Conservation (phyloP, 257 asterid species). For the Fraxinus cuspidata region DNA sequence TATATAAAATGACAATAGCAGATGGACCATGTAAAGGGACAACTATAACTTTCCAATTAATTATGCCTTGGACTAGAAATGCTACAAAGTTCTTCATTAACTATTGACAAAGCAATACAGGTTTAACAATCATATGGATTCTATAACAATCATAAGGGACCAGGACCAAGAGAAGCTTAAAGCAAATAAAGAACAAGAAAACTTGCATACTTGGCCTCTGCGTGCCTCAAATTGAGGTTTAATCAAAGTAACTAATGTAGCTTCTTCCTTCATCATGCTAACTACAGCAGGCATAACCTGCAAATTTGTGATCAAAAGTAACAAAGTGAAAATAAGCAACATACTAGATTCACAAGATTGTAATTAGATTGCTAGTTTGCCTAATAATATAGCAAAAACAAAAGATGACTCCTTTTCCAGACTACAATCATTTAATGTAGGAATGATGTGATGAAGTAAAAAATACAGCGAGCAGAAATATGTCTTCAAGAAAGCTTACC, state of each 20-base stretch:
- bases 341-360: neutral
- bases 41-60: neutral
- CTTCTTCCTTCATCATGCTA: slow-evolving; percentile 78
- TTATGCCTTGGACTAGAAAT: neutral
- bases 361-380: neutral
- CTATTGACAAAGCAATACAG: neutral
- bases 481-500: slow-evolving; percentile 47
- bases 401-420: neutral
- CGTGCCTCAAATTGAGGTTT: slow-evolving; percentile 98
- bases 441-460: slow-evolving; percentile 2
- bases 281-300: slow-evolving; percentile 97
- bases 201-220: slow-evolving; percentile 69
- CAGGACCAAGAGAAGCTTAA: neutral
- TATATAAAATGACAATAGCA: neutral
- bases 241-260: slow-evolving; percentile 70
- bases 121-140: neutral
- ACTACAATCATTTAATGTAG: neutral
- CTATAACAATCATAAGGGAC: neutral
- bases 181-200: slow-evolving; percentile 1
- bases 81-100: neutral
- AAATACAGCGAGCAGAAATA: neutral
- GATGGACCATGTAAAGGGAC: neutral
- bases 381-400: neutral
- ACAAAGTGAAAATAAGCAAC: slow-evolving; percentile 3
- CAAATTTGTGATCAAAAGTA: slow-evolving; percentile 9